phyloP scores from a whole-genome alignment of 2,329 filamentous ascomycete species.

The Neoscytalidium dimidiatum region DNA sequence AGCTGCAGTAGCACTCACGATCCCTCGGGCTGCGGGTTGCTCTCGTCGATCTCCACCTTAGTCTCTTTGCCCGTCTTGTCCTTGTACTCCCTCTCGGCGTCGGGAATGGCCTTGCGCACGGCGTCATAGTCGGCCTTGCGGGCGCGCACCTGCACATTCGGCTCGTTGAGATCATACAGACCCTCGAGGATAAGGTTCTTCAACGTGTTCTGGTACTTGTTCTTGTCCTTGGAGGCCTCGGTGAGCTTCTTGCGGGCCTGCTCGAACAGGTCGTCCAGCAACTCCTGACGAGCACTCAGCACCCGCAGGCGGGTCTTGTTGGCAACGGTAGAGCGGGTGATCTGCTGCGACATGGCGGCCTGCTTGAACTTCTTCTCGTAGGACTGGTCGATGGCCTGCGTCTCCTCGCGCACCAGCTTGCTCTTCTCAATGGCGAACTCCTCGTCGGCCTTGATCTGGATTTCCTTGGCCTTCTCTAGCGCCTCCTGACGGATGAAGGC shows the following conservation, averaged over 20 bases:
- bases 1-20: slow-evolving; percentile 61
- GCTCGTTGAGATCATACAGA: slow-evolving; percentile 83
- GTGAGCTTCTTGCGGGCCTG: slow-evolving; percentile 71
- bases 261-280: slow-evolving; percentile 89
- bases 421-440: slow-evolving; percentile 99
- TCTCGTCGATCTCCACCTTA: slow-evolving; percentile 73
- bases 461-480: slow-evolving; percentile 93
- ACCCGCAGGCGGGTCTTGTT: slow-evolving; percentile 95
- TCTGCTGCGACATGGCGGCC: slow-evolving; percentile 97
- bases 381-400: slow-evolving; percentile 81
- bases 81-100: slow-evolving; percentile 82
- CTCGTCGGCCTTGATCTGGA: slow-evolving; percentile 97
- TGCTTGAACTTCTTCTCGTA: slow-evolving; percentile 99
- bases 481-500: slow-evolving; percentile 99
- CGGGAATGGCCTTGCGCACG: slow-evolving; percentile 75
- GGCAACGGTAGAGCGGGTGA: slow-evolving; percentile 90
- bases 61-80: slow-evolving; percentile 71
- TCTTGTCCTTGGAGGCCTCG: slow-evolving; percentile 66
- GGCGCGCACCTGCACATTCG: slow-evolving; percentile 71
- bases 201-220: slow-evolving; percentile 73
- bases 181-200: slow-evolving; percentile 86
- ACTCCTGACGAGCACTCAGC: slow-evolving; percentile 81
- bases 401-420: slow-evolving; percentile 96
- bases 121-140: slow-evolving; percentile 77
- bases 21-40: slow-evolving; percentile 75